phyloP scores from a whole-genome alignment of 169 alveolate genomes.

The Plasmodium gonderi region DNA sequence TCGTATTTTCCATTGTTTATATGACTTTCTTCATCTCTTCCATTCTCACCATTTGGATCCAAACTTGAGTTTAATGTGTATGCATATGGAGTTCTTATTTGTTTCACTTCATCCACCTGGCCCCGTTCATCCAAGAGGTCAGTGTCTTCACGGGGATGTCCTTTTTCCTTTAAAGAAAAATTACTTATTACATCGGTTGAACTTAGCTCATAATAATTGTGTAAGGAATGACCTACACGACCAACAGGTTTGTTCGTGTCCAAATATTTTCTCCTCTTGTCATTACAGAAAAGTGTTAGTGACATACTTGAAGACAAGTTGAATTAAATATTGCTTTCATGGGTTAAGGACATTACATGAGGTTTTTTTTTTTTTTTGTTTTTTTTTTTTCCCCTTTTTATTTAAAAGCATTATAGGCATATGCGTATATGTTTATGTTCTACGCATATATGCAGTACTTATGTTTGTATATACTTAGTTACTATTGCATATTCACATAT shows the following conservation, averaged over 20 bases:
- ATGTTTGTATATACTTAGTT: not conserved
- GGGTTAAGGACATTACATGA: too few relatives aligned
- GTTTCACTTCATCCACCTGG: not conserved
- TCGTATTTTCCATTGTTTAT: not conserved
- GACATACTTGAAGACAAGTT: constrained; percentile 40
- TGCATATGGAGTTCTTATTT: not conserved
- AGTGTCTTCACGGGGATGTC: constrained; percentile 1
- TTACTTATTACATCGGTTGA: not conserved
- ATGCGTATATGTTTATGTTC: not conserved
- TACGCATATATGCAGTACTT: not conserved
- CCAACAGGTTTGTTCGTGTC: constrained; percentile 28
- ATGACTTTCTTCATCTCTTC: not conserved
- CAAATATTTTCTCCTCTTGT: constrained; percentile 6
- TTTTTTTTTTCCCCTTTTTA: not conserved
- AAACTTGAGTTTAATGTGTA: not conserved
- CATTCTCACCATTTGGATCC: not conserved
- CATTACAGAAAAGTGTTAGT: constrained; percentile 56
- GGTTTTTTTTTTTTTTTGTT: not conserved
- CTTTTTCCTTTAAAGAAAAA: not conserved
- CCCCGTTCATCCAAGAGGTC: too few relatives aligned
- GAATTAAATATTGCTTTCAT: too few relatives aligned
- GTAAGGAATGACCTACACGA: constrained; percentile 71
- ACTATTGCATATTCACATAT: not conserved
- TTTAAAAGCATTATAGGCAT: not conserved
- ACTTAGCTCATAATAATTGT: constrained; percentile 51